Evolutionary conservation across 208 protist species (phyloP).

Genomic region (Phytomonas serpens): DNA sequence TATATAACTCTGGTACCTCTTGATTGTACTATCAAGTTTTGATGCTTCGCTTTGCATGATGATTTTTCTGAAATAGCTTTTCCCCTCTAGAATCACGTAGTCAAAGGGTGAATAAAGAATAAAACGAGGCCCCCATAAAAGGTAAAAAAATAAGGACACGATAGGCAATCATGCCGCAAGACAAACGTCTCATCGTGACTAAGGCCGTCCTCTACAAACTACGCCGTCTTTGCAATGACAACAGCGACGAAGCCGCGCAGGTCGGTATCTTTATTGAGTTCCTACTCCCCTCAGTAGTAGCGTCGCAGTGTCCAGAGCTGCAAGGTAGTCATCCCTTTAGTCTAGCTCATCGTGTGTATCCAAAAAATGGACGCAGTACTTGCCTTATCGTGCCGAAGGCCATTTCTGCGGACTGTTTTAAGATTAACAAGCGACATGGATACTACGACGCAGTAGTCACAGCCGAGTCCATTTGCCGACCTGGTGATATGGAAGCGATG

Average conservation of each 20-base stretch:
- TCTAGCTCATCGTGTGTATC: conserved; percentile 54
- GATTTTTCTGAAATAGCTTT: background rate
- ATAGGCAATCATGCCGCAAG: conserved; percentile 55
- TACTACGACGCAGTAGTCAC: conserved; percentile 85
- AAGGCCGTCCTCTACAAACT: conserved; percentile 81
- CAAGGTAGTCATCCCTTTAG: conserved; percentile 25
- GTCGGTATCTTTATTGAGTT: conserved; percentile 73
- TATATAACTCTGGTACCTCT: background rate
- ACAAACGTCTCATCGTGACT: conserved; percentile 81
- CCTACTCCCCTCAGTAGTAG: conserved; percentile 47
- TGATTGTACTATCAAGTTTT: background rate
- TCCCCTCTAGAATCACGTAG: background rate
- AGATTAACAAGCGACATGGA: conserved; percentile 81
- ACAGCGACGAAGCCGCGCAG: conserved; percentile 18
- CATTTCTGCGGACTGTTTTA: conserved; percentile 59
- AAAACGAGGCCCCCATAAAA: background rate
- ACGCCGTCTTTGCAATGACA: conserved; percentile 38
- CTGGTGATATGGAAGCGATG: conserved; percentile 41
- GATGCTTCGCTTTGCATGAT: background rate
- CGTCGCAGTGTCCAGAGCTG: conserved; percentile 58
- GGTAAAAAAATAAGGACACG: background rate
- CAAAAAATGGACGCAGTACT: conserved; percentile 46
- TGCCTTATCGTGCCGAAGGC: conserved; percentile 76
- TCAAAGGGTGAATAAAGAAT: background rate
- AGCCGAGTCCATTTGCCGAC: conserved; percentile 74